These are phyloP conservation scores for Ceratocystis variospora DNA, from an alignment of 2,329 filamentous ascomycete species.

Conservation along the genomic window DNA sequence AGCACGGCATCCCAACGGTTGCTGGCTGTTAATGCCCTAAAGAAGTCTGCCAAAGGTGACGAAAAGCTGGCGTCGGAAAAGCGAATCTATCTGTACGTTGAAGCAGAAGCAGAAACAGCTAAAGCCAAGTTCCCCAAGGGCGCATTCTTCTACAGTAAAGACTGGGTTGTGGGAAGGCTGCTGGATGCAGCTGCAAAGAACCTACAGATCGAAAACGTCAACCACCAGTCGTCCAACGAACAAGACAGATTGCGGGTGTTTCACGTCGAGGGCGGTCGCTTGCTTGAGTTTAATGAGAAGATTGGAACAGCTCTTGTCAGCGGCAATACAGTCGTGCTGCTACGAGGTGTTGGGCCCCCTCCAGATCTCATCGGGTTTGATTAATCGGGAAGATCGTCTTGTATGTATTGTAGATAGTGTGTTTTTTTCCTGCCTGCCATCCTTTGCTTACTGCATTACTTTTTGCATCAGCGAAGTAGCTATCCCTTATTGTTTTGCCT, in stretches of 20 bases:
- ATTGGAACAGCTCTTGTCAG: conserved; percentile 58
- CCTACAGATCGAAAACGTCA: conserved; percentile 69
- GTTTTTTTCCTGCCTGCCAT: neutral
- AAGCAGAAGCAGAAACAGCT: conserved; percentile 77
- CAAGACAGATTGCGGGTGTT: conserved; percentile 75
- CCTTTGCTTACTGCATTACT: neutral
- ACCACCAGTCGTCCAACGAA: conserved; percentile 63
- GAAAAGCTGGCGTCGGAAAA: conserved; percentile 67
- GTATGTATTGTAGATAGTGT: neutral
- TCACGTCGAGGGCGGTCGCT: conserved; percentile 75
- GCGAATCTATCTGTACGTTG: conserved; percentile 78
- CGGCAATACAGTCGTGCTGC: conserved; percentile 79
- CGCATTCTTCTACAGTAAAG: conserved; percentile 64
- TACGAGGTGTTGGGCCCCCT: conserved; percentile 73
- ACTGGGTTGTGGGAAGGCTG: conserved; percentile 81
- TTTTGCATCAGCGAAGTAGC: neutral
- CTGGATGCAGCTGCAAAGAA: conserved; percentile 64
- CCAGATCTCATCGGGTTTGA: conserved; percentile 53
- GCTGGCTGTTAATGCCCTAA: conserved; percentile 61
- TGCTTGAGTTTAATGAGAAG: conserved; percentile 82
- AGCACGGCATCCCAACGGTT: conserved; percentile 49
- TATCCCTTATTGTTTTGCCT: neutral
- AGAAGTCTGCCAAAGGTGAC: conserved; percentile 82
- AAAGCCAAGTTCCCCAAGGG: conserved; percentile 70
- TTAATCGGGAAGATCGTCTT: neutral